phyloP scores from a whole-genome alignment of 2,329 filamentous ascomycete species.

The Chlorencoelia australis region DNA sequence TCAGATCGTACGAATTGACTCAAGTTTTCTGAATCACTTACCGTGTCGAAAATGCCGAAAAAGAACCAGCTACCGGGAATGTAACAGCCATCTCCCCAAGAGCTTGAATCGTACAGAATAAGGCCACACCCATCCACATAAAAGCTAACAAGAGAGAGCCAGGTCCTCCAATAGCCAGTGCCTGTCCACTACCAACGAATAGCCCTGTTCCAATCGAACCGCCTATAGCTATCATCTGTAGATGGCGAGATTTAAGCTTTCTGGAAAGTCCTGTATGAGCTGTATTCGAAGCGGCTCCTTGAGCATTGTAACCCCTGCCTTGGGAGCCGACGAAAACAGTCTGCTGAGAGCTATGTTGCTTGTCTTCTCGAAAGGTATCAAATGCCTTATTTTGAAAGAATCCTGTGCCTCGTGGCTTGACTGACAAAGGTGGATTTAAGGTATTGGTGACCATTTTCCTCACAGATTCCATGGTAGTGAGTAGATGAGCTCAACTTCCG shows the following conservation, averaged over 20 bases:
- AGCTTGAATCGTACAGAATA: slow-evolving; percentile 87
- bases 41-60: slow-evolving; percentile 81
- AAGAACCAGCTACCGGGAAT: slow-evolving; percentile 92
- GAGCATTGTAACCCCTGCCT: slow-evolving; percentile 48
- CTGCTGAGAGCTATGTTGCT: slow-evolving; percentile 11
- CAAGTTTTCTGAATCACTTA: no score
- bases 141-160: slow-evolving; percentile 74
- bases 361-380: slow-evolving; percentile 20
- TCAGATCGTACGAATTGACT: no score
- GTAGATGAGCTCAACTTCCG: no score
- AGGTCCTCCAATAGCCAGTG: slow-evolving; percentile 63
- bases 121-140: slow-evolving; percentile 67
- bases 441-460: no score
- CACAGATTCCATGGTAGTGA: no score
- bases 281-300: slow-evolving; percentile 51
- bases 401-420: slow-evolving; percentile 11
- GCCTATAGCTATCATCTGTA: slow-evolving; percentile 97
- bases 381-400: slow-evolving; percentile 17
- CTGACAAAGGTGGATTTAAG: slow-evolving; percentile 22
- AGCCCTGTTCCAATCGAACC: slow-evolving; percentile 83
- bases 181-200: slow-evolving; percentile 72
- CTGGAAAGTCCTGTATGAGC: slow-evolving; percentile 65
- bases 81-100: slow-evolving; percentile 85
- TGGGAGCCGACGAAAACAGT: slow-evolving; percentile 13
- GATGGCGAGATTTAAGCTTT: slow-evolving; percentile 70